phyloP scores from a whole-genome alignment of 164 flowering plant genomes.

The Vitis riparia region DNA sequence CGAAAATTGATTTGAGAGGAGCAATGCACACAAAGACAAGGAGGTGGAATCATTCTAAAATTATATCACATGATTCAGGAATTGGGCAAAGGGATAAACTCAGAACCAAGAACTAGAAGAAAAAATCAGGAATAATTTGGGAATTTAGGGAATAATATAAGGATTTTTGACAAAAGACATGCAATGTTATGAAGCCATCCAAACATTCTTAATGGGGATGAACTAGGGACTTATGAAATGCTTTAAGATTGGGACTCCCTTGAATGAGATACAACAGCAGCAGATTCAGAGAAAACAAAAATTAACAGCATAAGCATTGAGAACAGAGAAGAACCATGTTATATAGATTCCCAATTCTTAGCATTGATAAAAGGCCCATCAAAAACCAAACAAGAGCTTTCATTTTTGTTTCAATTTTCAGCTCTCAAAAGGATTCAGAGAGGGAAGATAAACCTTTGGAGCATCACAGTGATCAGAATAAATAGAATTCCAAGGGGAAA shows the following conservation, averaged over 20 bases:
- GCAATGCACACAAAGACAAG: too few relatives aligned
- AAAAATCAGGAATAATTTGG: neutral
- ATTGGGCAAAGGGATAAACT: neutral
- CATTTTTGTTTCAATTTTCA: too few relatives aligned
- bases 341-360: neutral
- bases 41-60: too few relatives aligned
- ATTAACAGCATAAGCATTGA: neutral
- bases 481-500: too few relatives aligned
- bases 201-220: neutral
- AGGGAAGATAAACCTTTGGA: too few relatives aligned
- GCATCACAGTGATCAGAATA: too few relatives aligned
- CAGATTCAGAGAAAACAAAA: neutral
- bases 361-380: neutral
- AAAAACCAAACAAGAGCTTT: neutral
- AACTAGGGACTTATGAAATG: neutral
- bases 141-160: neutral
- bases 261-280: neutral
- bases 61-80: neutral
- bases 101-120: neutral
- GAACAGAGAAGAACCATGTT: neutral
- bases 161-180: neutral
- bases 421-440: too few relatives aligned
- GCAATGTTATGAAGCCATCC: neutral
- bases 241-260: neutral
- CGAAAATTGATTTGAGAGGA: too few relatives aligned